These are phyloP conservation scores for Pseudocercospora musae DNA, from an alignment of 2,329 filamentous ascomycete species.

Conservation along the genomic window DNA sequence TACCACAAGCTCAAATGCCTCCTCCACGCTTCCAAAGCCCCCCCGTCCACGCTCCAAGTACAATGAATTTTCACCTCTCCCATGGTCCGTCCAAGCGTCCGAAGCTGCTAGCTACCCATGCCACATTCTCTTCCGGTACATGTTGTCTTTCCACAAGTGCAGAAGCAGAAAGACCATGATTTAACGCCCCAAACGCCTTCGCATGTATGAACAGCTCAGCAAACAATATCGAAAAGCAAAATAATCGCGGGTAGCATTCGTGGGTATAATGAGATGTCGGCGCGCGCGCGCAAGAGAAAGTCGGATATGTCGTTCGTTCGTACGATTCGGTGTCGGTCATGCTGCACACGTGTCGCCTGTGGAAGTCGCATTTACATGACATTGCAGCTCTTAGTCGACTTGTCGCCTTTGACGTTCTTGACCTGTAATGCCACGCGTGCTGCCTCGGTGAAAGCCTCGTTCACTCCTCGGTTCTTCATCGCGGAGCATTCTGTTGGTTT, in stretches of 20 bases:
- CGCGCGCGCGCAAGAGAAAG: neutral
- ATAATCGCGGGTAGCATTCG: neutral
- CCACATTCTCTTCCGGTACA: neutral
- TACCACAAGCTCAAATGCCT: neutral
- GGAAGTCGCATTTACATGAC: constrained; percentile 19
- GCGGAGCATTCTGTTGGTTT: constrained; percentile 79
- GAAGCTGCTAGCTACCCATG: neutral
- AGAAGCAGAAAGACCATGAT: neutral
- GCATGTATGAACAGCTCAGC: neutral
- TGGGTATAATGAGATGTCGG: neutral
- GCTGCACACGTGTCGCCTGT: too few relatives aligned
- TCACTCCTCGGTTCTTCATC: constrained; percentile 96
- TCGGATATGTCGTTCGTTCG: neutral
- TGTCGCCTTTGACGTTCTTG: constrained; percentile 50
- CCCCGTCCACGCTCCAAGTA: neutral
- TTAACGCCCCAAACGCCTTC: neutral
- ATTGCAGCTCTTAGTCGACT: constrained; percentile 25
- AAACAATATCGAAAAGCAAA: neutral
- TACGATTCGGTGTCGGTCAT: neutral
- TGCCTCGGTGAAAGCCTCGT: constrained; percentile 97
- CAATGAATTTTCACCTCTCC: neutral
- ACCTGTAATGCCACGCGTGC: constrained; percentile 79
- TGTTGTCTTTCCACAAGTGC: neutral
- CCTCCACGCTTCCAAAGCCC: neutral
- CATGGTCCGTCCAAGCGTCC: neutral